Base-by-base conservation (phyloP, 1,284 basidiomycete species). In the Tilletia setariae region DNA sequence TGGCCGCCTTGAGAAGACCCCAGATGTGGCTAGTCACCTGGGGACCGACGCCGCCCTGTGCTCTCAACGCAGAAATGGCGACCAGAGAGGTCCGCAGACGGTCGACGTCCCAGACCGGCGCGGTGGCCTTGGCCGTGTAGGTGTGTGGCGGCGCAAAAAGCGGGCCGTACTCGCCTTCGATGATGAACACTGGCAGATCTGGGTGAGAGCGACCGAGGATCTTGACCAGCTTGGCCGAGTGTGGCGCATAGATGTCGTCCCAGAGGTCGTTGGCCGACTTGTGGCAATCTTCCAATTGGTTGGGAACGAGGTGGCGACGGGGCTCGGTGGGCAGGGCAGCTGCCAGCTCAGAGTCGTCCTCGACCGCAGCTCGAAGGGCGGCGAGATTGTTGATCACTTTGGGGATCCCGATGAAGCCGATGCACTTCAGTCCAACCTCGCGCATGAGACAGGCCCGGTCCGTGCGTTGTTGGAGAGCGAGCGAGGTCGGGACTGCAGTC, bases 11-110 rank as follows among this genome's bases (percentile, higher is more conserved):
- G 74, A 94, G 88, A 77, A 98, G 86, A 21, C 95, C 95, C 83
- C 93, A 96, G 56, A 94, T 90, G 83, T 98, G 95, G 79, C 90
- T 92, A 11, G 87, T 90, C 68, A 97, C 87, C 82, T 98, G 95
- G 8, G 94, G 92, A 19, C 89, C 93, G 67, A 98, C 94, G 63
- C 91, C 87, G 42, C 88, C 90, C 81, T 95, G 80, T 7, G 94
- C 90, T 70, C 95, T 89, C 65, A 98, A 87, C 73, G 92, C 91
- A n/a, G 93, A 90, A 69, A 93, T 90, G 53, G 92, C 94, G 66
- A 95, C 90, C 46, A 97, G 87, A 44, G 91, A 93, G 51, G 93
- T 92, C 76, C 95, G 84, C 25, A 92, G 88, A 69, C 94, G 89
- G 81, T 91, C 92, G 73, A 96, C 86, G 84, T 93, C 83, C 84